These are phyloP conservation scores for Malbranchea cinnamomea DNA, from an alignment of 2,329 filamentous ascomycete species.

Conservation along the genomic window DNA sequence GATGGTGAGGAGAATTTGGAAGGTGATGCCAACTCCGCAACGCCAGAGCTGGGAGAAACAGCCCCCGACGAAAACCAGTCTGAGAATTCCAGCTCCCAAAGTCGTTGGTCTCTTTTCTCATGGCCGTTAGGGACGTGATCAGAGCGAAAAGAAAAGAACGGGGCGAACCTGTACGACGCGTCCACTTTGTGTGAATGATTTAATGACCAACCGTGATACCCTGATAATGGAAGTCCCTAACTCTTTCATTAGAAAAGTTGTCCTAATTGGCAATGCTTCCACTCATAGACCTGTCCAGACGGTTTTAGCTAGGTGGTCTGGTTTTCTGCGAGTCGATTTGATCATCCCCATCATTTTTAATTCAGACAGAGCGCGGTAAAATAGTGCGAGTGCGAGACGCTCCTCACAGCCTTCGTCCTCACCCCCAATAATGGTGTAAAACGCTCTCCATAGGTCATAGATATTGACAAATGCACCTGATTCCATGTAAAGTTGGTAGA, in stretches of 20 bases:
- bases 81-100: too few relatives aligned
- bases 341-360: conserved; percentile 73
- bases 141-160: too few relatives aligned
- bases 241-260: too few relatives aligned
- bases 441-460: conserved; percentile 47
- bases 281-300: conserved; percentile 52
- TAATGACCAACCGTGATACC: too few relatives aligned
- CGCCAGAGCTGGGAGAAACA: conserved; percentile 9
- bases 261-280: too few relatives aligned
- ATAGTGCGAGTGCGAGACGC: conserved; percentile 46
- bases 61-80: conserved; percentile 4
- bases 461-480: conserved; percentile 47
- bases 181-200: too few relatives aligned
- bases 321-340: conserved; percentile 79
- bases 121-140: too few relatives aligned
- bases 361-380: conserved; percentile 76
- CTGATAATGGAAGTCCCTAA: too few relatives aligned
- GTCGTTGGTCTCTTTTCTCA: too few relatives aligned
- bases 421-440: conserved; percentile 36
- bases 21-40: conserved; percentile 7
- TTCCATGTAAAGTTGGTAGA: conserved; percentile 50
- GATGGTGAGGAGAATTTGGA: conserved; percentile 3
- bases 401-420: conserved; percentile 20
- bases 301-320: conserved; percentile 79
- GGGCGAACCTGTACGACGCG: too few relatives aligned